Evolutionary conservation across 805 yeast species (phyloP).

Genomic region (Lachancea thermotolerans): DNA sequence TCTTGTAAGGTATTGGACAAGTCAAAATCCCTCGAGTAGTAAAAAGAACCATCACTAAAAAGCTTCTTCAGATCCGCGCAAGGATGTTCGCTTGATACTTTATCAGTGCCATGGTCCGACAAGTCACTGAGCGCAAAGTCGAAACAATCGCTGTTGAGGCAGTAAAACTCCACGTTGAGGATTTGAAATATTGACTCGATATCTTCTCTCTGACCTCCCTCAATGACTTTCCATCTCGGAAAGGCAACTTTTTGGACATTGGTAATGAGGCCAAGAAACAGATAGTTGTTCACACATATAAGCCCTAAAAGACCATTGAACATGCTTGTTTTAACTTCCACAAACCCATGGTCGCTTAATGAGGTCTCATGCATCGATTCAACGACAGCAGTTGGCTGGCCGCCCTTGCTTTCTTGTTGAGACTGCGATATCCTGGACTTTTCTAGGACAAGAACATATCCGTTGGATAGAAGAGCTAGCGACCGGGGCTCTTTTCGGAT

Average conservation of each 20-base stretch:
- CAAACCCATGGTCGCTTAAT: constrained; percentile 33
- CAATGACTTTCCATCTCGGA: constrained; percentile 36
- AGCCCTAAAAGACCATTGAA: constrained; percentile 59
- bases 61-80: constrained; percentile 70
- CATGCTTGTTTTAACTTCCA: constrained; percentile 32
- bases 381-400: constrained; percentile 38
- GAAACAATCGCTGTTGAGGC: constrained; percentile 50
- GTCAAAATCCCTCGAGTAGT: constrained; percentile 85
- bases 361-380: constrained; percentile 46
- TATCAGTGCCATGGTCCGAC: constrained; percentile 25
- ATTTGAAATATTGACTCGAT: constrained; percentile 48
- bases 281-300: constrained; percentile 44
- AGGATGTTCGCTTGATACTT: constrained; percentile 55
- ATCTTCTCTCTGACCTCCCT: constrained; percentile 22
- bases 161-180: constrained; percentile 56
- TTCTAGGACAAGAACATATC: constrained; percentile 53
- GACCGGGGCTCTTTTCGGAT: constrained; percentile 62
- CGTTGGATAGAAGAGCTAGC: constrained; percentile 54
- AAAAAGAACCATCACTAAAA: constrained; percentile 77
- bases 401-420: constrained; percentile 15
- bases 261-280: constrained; percentile 55
- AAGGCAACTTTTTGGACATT: constrained; percentile 49
- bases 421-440: constrained; percentile 28
- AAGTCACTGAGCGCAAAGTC: constrained; percentile 35
- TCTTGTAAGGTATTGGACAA: constrained; percentile 74